These are phyloP conservation scores for Leishmania mexicana DNA, from an alignment of 208 protist species.

Conservation along the genomic window DNA sequence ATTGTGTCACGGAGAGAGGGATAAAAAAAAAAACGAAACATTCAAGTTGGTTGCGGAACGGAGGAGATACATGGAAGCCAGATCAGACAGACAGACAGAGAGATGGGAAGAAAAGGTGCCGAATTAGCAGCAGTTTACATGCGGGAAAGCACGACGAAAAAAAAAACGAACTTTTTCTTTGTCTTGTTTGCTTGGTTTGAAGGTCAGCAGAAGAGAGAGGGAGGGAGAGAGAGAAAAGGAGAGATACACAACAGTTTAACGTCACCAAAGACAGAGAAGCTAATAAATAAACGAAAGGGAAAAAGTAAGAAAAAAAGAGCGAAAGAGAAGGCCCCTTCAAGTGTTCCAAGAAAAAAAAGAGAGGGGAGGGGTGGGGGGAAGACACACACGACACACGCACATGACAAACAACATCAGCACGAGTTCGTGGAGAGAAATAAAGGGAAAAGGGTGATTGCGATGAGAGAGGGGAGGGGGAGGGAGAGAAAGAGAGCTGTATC, in stretches of 20 bases:
- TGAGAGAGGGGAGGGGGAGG: neutral
- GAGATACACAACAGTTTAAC: neutral
- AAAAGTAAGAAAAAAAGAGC: neutral
- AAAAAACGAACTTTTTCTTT: neutral
- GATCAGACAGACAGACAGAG: neutral
- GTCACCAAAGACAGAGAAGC: neutral
- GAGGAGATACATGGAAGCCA: neutral
- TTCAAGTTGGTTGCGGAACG: neutral
- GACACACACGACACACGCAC: neutral
- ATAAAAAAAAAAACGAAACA: neutral
- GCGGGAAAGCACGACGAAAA: neutral
- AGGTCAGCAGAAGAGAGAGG: neutral
- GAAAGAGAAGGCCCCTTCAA: neutral
- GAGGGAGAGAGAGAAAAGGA: neutral
- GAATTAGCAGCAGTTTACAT: neutral
- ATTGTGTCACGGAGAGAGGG: neutral
- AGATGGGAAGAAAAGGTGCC: neutral
- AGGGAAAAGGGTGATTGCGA: neutral
- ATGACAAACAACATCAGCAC: neutral
- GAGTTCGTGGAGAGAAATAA: neutral
- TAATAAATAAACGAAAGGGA: neutral
- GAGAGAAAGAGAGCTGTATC: neutral
- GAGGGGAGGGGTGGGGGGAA: neutral
- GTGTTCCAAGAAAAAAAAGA: conserved; percentile 4
- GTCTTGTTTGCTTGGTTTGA: neutral